Evolutionary conservation across 108 stramenopile genomes (phyloP).

Genomic region (Seminavis robusta): DNA sequence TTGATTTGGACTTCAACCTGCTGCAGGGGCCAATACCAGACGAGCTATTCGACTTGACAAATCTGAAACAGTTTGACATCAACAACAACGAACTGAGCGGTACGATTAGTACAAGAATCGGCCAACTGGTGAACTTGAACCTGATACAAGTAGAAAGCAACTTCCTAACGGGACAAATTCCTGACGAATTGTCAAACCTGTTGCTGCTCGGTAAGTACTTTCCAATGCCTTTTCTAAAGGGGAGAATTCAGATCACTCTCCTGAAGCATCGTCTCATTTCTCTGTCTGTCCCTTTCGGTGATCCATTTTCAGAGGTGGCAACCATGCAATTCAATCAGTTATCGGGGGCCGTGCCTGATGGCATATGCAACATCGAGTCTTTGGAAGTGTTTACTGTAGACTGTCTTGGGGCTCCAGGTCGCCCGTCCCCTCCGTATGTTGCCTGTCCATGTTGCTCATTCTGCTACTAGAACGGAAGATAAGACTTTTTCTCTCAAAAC

Average conservation of each 20-base stretch:
- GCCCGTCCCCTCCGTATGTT: constrained; percentile 46
- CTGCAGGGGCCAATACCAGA: constrained; percentile 51
- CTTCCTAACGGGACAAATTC: constrained; percentile 49
- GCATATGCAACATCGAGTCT: constrained; percentile 25
- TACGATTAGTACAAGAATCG: constrained; percentile 48
- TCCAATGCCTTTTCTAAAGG: too few relatives aligned
- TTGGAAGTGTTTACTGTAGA: constrained; percentile 12
- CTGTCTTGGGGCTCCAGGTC: constrained; percentile 37
- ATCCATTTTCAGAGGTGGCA: constrained; percentile 26
- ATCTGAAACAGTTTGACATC: constrained; percentile 61
- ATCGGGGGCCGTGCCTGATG: constrained; percentile 46
- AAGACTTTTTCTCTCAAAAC: neutral
- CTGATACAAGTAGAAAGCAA: constrained; percentile 72
- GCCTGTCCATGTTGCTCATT: constrained; percentile 42
- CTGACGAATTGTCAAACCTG: constrained; percentile 39
- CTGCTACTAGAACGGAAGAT: constrained; percentile 39
- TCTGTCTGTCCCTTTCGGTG: neutral
- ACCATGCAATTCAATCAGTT: constrained; percentile 41
- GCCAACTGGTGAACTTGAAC: constrained; percentile 26
- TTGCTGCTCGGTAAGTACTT: constrained; percentile 29
- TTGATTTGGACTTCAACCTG: constrained; percentile 69
- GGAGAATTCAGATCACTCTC: neutral
- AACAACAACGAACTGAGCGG: constrained; percentile 67
- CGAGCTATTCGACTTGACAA: constrained; percentile 35
- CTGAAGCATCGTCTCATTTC: neutral